Conservation (phyloP, 495 filamentous ascomycete genomes). For the Penicillium malachiteum region DNA sequence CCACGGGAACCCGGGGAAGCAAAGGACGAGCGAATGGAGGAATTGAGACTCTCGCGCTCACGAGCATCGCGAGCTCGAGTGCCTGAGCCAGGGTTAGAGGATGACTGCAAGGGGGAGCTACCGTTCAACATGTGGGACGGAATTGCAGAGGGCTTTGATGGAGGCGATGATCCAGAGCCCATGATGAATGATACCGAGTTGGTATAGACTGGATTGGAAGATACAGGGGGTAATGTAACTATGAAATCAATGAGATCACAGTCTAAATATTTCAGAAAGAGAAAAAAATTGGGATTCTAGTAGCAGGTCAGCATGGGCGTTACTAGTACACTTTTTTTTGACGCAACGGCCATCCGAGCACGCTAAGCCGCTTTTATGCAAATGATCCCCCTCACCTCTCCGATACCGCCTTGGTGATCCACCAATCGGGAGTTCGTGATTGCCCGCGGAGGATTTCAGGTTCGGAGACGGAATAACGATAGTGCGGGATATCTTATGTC, state of each 20-base stretch:
- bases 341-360: constrained; percentile 19
- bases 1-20: constrained; percentile 39
- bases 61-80: constrained; percentile 38
- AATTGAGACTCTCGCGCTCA: constrained; percentile 51
- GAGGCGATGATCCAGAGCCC: constrained; percentile 41
- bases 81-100: constrained; percentile 15
- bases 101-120: constrained; percentile 39
- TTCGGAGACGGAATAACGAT: not conserved
- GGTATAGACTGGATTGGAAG: not conserved
- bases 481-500: no score
- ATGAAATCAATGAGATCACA: not conserved
- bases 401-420: constrained; percentile 13
- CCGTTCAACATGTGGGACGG: constrained; percentile 52
- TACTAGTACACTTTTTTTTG: constrained; percentile 23
- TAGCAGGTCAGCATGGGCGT: constrained; percentile 9
- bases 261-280: not conserved
- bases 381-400: constrained; percentile 11
- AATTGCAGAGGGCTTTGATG: constrained; percentile 46
- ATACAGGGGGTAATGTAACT: not conserved
- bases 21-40: constrained; percentile 54
- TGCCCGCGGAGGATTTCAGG: constrained; percentile 9
- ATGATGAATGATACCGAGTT: constrained; percentile 20
- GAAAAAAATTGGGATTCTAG: not conserved
- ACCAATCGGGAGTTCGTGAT: constrained; percentile 2
- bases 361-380: constrained; percentile 15